Evolutionary conservation across 805 yeast genomes (phyloP), one percentile per base, ranked within the genome.

Genomic region (Metschnikowia kofuensis): DNA sequence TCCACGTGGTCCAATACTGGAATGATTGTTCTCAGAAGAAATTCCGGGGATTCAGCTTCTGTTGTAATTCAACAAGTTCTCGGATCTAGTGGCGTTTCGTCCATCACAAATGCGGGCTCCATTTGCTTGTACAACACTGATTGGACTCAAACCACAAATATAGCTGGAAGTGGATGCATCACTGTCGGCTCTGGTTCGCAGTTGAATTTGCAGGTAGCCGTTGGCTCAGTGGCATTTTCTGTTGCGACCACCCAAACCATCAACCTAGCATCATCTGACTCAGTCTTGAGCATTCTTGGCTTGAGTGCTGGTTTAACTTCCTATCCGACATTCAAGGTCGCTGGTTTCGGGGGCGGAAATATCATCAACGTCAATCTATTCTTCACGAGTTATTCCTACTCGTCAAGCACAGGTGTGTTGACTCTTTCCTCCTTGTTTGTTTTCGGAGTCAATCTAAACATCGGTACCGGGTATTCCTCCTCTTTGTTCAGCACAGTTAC

Each of bases 31-130:
- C 38, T 49, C 13, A n/a, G 30, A 13, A 36, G 21, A 9, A 13
- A 10, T 4, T 28, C 46, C 6, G 48, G 49, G 14, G 4, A 14
- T 4, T 35, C 42, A 5, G 43, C 45, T 9, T 4, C 35, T 13
- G 44, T 42, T 10, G 14, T 13, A 6, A 38, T 43, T 7, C 34
- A 11, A 12, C 41, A 34, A 28, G 43, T 15, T 10, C 26, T 38
- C n/a, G 39, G 39, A 4, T n/a, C 35, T 2, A 12, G 26, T 10
- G 43, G 39, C 12, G 27, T 48, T 14, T n/a, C 39, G 6, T 35
- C 54, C 27, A 59, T 64, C 32, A 57, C 51, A 34, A 65, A 65
- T 44, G 47, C 55, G 31, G 69, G 69, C 48, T 55, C 60, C 16
- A 63, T 65, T 45, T 65, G 69, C 52, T 57, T 65, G 48, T 48